phyloP scores from a whole-genome alignment of 2,329 filamentous ascomycete genomes.

The Colletotrichum agaves region DNA sequence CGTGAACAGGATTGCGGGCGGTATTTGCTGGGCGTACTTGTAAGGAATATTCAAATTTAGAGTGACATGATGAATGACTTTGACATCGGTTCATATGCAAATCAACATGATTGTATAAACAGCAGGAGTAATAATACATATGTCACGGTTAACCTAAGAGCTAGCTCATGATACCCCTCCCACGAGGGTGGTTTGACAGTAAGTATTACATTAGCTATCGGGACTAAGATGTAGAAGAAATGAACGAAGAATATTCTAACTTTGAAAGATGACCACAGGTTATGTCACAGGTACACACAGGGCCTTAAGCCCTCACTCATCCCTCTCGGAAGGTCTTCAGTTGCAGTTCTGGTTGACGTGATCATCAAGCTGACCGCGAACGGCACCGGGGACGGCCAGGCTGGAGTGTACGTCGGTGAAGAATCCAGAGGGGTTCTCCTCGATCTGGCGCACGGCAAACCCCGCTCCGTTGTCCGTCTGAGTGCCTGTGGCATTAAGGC shows the following conservation, averaged over 20 bases:
- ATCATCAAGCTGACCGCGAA: constrained; percentile 59
- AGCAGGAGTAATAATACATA: neutral
- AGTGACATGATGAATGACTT: no score
- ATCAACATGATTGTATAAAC: neutral
- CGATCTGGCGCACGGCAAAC: constrained; percentile 62
- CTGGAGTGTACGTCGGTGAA: constrained; percentile 65
- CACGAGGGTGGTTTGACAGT: no score
- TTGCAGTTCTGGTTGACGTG: constrained; percentile 20
- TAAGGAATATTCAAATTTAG: no score
- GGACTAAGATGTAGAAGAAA: no score
- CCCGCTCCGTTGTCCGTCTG: constrained; percentile 48
- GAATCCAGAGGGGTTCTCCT: constrained; percentile 60
- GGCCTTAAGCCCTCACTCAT: neutral
- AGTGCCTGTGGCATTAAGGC: constrained; percentile 43
- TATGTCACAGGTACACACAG: no score
- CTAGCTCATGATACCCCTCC: no score
- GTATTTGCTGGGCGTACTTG: no score
- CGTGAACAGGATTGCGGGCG: neutral
- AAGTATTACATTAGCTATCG: no score
- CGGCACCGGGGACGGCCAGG: constrained; percentile 59
- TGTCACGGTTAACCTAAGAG: no score
- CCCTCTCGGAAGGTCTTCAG: neutral
- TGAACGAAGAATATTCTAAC: no score
- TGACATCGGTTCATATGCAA: no score
- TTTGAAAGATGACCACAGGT: no score